Percentiles rank a stretch among this genome's conserved stretches.
Evolutionary conservation across 2,329 filamentous ascomycete genomes (phyloP).

Genomic region (Epicoccum nigrum): DNA sequence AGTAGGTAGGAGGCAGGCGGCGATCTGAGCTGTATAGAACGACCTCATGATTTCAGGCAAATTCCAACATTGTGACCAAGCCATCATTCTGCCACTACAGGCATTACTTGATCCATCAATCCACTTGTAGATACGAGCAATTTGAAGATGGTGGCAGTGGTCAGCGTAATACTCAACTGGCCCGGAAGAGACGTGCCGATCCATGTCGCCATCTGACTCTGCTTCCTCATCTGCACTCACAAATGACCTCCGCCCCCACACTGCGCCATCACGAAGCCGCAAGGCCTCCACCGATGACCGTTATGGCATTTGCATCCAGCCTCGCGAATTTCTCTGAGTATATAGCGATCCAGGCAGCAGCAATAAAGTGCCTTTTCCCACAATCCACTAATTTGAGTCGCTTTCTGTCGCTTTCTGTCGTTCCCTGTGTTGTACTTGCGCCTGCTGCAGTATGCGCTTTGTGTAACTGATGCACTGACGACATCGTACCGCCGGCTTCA

Average conservation of each 20-base stretch:
- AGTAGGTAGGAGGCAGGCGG: neutral
- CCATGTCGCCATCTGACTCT: constrained; percentile 13
- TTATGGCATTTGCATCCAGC: constrained; percentile 3
- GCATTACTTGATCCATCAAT: neutral
- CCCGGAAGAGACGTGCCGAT: constrained; percentile 8
- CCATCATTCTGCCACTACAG: neutral
- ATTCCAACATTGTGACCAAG: no score
- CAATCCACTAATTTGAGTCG: neutral
- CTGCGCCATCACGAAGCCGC: constrained; percentile 8
- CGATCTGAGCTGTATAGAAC: neutral
- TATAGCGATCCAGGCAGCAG: constrained; percentile 2
- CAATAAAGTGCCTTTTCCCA: neutral
- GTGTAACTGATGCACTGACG: neutral
- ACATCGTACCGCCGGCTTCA: neutral
- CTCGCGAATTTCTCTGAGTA: neutral
- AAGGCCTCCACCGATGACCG: constrained; percentile 11
- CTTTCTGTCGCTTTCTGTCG: constrained; percentile 5
- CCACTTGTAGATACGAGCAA: neutral
- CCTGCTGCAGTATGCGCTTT: constrained; percentile 8
- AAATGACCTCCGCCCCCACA: constrained; percentile 15
- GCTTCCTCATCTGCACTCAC: constrained; percentile 2
- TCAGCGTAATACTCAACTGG: constrained; percentile 11
- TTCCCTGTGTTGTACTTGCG: constrained; percentile 1
- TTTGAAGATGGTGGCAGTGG: neutral
- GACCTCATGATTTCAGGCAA: no score